Conservation (phyloP, 192 early-diverging fungal genomes). For the Podochytrium sp. region DNA sequence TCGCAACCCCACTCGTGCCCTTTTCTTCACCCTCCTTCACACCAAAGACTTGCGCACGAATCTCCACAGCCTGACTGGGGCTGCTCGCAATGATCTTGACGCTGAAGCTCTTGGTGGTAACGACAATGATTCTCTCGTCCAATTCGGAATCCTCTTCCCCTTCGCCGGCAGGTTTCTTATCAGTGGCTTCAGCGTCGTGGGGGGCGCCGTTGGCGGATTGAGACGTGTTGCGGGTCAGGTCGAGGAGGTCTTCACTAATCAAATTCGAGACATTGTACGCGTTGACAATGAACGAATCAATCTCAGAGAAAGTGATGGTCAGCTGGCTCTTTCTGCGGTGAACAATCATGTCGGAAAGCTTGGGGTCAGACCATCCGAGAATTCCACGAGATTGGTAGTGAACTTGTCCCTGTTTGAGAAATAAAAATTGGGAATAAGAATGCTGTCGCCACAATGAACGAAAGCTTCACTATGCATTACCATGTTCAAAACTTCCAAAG, state of each 20-base stretch:
- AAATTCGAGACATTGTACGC: conserved; percentile 7
- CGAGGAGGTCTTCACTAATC: conserved; percentile 11
- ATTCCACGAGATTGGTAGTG: conserved; percentile 20
- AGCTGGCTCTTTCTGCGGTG: conserved; percentile 17
- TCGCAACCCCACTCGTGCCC: not conserved
- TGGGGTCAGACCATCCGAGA: conserved; percentile 15
- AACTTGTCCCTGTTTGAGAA: conserved; percentile 20
- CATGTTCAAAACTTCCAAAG: conserved; percentile 24
- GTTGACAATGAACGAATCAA: conserved; percentile 18
- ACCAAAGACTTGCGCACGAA: conserved; percentile 18
- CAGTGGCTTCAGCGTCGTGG: not conserved
- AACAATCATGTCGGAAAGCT: conserved; percentile 10
- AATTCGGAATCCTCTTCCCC: conserved; percentile 9
- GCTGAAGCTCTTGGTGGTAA: conserved; percentile 17
- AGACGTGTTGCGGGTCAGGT: conserved; percentile 5
- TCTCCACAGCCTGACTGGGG: conserved; percentile 1
- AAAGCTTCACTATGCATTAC: too few relatives aligned
- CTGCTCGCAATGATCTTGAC: conserved; percentile 13
- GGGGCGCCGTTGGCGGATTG: not conserved
- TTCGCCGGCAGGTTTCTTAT: not conserved
- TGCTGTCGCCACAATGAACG: not conserved
- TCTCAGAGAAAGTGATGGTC: conserved; percentile 21
- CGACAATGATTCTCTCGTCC: conserved; percentile 17
- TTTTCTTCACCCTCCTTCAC: conserved; percentile 13
- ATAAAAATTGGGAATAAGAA: too few relatives aligned